Evolutionary conservation across 2,329 filamentous ascomycete genomes (phyloP).

Genomic region (Botrytis hyacinthi): DNA sequence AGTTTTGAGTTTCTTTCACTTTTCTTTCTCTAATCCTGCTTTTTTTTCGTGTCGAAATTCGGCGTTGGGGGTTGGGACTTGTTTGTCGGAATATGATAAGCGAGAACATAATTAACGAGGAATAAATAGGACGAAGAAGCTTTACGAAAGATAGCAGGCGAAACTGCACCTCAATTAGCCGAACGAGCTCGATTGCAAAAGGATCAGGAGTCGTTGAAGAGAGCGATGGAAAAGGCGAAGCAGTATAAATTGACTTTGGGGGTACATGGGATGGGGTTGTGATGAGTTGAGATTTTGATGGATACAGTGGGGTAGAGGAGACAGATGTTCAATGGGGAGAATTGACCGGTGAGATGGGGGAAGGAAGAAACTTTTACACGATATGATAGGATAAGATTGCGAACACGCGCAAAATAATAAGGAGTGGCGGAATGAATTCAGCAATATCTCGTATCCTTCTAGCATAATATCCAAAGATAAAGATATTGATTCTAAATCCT

Average conservation of each 20-base stretch:
- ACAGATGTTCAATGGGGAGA: rapidly evolving
- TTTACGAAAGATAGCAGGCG: background rate
- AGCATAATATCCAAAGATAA: too few relatives aligned
- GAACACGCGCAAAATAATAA: background rate
- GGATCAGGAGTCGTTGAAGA: background rate
- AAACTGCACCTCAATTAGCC: background rate
- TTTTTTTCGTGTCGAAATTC: background rate
- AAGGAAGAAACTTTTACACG: too few relatives aligned
- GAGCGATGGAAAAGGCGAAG: conserved; percentile 1
- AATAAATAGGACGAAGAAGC: background rate
- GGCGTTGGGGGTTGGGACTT: background rate
- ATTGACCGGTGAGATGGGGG: background rate
- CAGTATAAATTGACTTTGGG: background rate
- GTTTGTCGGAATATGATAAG: too few relatives aligned
- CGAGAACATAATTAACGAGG: background rate
- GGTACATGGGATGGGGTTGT: background rate
- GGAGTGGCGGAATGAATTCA: background rate
- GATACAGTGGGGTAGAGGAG: background rate
- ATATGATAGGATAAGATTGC: background rate
- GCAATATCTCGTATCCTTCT: background rate
- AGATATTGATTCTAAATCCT: background rate
- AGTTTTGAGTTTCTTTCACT: background rate
- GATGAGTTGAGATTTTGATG: background rate
- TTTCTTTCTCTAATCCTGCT: background rate
- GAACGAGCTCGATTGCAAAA: background rate